A percentile compares a stretch with the other conserved stretches of the same genome.
phyloP scores from a whole-genome alignment of 2,329 filamentous ascomycete genomes.

The Sporothrix globosa region DNA sequence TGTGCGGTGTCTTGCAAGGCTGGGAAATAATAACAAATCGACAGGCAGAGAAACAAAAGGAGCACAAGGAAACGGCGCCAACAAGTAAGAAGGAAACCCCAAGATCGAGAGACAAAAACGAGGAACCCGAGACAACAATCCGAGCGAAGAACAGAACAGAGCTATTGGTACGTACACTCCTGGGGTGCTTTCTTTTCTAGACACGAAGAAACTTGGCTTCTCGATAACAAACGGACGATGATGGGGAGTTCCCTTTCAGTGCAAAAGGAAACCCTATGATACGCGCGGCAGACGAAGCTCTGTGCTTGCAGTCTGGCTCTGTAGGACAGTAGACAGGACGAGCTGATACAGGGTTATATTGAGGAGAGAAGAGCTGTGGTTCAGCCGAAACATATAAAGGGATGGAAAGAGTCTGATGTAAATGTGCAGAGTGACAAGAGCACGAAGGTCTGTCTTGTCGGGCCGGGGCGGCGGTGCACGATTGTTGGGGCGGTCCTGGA shows the following conservation, averaged over 20 bases:
- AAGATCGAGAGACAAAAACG: conserved; percentile 35
- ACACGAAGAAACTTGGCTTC: conserved; percentile 37
- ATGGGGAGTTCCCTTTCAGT: conserved; percentile 31
- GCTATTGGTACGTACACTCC: conserved; percentile 62
- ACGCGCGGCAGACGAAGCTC: conserved; percentile 62
- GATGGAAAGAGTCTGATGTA: background rate
- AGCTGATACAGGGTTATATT: conserved; percentile 24
- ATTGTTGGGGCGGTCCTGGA: background rate
- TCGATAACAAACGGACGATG: conserved; percentile 34
- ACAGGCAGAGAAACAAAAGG: conserved; percentile 37
- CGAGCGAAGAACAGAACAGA: conserved; percentile 43
- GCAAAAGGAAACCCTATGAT: conserved; percentile 40
- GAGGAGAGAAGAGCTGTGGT: conserved; percentile 17
- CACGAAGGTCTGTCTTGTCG: background rate
- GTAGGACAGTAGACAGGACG: conserved; percentile 15
- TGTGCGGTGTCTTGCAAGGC: background rate
- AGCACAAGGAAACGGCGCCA: conserved; percentile 10
- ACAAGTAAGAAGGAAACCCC: conserved; percentile 20
- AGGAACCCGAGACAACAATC: conserved; percentile 32
- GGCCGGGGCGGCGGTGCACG: background rate
- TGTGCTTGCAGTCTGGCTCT: conserved; percentile 57
- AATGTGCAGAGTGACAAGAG: background rate
- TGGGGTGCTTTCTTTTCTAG: conserved; percentile 36
- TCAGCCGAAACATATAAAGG: conserved; percentile 1
- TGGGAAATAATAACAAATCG: conserved; percentile 34